Conservation (phyloP, 768 basidiomycete genomes). For the Hygrophorus pudorinus region DNA sequence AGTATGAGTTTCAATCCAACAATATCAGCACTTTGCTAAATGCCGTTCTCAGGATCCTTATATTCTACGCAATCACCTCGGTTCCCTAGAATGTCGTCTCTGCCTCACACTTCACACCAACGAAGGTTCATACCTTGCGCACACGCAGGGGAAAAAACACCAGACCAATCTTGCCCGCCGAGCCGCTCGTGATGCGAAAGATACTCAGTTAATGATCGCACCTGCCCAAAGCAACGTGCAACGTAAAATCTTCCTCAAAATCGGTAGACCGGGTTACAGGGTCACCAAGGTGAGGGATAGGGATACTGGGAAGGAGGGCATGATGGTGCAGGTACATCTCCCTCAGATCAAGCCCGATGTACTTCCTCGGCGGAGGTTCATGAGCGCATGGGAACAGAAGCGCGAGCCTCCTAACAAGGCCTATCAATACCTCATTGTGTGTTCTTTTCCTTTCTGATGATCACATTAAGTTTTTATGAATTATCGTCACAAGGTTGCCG, state of each 20-base stretch:
- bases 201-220: constrained; percentile 82
- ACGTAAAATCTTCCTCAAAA: constrained; percentile 94
- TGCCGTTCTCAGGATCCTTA: constrained; percentile 75
- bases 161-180: constrained; percentile 97
- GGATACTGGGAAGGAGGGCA: constrained; percentile 86
- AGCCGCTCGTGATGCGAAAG: constrained; percentile 95
- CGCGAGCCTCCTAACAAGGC: constrained; percentile 91
- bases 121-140: constrained; percentile 97
- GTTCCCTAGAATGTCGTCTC: constrained; percentile 95
- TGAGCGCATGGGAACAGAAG: constrained; percentile 98
- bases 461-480: constrained; percentile 15
- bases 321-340: constrained; percentile 95
- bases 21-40: constrained; percentile 7
- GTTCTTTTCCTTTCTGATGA: constrained; percentile 21
- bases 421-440: constrained; percentile 93
- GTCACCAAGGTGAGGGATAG: constrained; percentile 95
- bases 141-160: constrained; percentile 99
- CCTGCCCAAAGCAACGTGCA: constrained; percentile 72
- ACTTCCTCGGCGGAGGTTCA: constrained; percentile 80
- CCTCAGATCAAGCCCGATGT: constrained; percentile 88
- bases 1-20: constrained; percentile 30
- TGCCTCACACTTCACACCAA: constrained; percentile 99
- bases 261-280: constrained; percentile 89
- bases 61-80: constrained; percentile 96
- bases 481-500: constrained; percentile 66